Conservation (phyloP, 495 filamentous ascomycete genomes). For the Aspergillus bertholletiae region DNA sequence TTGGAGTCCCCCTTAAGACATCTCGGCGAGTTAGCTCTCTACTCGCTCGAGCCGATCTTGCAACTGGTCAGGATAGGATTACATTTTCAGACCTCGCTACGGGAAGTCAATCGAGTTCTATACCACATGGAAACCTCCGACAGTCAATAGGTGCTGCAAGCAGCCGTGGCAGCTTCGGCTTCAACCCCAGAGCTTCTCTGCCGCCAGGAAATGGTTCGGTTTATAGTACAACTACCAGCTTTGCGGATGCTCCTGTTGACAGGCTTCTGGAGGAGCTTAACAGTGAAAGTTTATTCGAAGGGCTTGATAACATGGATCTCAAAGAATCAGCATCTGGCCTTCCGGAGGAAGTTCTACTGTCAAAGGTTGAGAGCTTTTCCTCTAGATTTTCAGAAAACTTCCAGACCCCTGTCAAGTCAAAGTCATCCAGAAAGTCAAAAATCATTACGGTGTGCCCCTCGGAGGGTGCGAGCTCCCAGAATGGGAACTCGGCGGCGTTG, state of each 20-base stretch:
- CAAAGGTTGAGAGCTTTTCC: conserved; percentile 67
- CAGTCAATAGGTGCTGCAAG: conserved; percentile 74
- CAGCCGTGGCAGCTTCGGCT: conserved; percentile 56
- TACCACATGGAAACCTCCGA: conserved; percentile 51
- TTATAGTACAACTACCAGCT: conserved; percentile 47
- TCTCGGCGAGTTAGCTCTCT: conserved; percentile 90
- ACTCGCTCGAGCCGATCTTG: conserved; percentile 85
- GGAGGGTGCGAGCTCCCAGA: conserved; percentile 32
- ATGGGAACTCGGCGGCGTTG: conserved; percentile 39
- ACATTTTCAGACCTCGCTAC: conserved; percentile 67
- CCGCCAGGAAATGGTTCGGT: conserved; percentile 40
- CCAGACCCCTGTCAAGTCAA: conserved; percentile 48
- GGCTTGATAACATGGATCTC: conserved; percentile 66
- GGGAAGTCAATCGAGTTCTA: conserved; percentile 43
- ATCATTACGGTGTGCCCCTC: conserved; percentile 63
- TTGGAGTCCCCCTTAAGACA: conserved; percentile 63
- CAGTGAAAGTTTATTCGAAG: conserved; percentile 58
- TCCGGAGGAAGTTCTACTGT: conserved; percentile 68
- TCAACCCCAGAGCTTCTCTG: conserved; percentile 40
- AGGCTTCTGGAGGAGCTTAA: conserved; percentile 70
- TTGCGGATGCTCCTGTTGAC: conserved; percentile 66
- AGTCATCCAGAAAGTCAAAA: conserved; percentile 45
- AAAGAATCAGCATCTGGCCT: conserved; percentile 68
- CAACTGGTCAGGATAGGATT: conserved; percentile 67
- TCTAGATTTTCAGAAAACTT: conserved; percentile 57